Conservation (phyloP, 192 early-diverging fungal species). For the Fimicolochytrium jonesii region DNA sequence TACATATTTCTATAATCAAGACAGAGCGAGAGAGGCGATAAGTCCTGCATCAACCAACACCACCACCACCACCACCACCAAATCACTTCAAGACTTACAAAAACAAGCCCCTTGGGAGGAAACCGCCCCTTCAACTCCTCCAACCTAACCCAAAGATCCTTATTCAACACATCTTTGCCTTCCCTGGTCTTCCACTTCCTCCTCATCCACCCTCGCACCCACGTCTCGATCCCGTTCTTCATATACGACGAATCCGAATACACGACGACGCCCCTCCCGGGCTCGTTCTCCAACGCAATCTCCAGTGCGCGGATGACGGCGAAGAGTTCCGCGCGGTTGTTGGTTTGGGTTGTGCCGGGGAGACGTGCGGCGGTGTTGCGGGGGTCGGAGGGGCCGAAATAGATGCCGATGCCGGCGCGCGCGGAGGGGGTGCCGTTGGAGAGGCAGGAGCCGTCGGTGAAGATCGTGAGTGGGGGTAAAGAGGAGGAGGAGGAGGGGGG, state of each 20-base stretch:
- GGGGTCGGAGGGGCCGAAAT: slow-evolving; percentile 67
- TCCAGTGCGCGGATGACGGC: slow-evolving; percentile 1
- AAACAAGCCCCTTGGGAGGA: slow-evolving; percentile 9
- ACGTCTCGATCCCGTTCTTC: slow-evolving; percentile 55
- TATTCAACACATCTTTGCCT: slow-evolving; percentile 64
- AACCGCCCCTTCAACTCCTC: slow-evolving; percentile 36
- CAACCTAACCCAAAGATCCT: slow-evolving; percentile 68
- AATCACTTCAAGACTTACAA: no score
- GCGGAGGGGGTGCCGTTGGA: slow-evolving; percentile 65
- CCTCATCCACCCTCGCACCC: slow-evolving; percentile 71
- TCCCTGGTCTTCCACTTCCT: slow-evolving; percentile 57
- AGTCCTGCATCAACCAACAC: neutral
- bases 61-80: neutral
- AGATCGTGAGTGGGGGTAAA: slow-evolving; percentile 33
- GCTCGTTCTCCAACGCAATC: neutral
- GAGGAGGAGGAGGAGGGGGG: slow-evolving; percentile 8
- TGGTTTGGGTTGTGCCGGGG: slow-evolving; percentile 38
- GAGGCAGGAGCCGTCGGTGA: slow-evolving; percentile 79
- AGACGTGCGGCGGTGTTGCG: slow-evolving; percentile 40
- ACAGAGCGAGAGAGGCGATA: neutral
- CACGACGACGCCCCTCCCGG: slow-evolving; percentile 43
- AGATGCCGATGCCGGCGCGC: slow-evolving; percentile 81
- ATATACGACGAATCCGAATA: slow-evolving; percentile 76
- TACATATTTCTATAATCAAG: slow-evolving; percentile 61
- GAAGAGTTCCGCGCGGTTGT: slow-evolving; percentile 47